These are phyloP conservation scores for Claviceps africana DNA, from an alignment of 2,329 filamentous ascomycete genomes.

Conservation along the genomic window DNA sequence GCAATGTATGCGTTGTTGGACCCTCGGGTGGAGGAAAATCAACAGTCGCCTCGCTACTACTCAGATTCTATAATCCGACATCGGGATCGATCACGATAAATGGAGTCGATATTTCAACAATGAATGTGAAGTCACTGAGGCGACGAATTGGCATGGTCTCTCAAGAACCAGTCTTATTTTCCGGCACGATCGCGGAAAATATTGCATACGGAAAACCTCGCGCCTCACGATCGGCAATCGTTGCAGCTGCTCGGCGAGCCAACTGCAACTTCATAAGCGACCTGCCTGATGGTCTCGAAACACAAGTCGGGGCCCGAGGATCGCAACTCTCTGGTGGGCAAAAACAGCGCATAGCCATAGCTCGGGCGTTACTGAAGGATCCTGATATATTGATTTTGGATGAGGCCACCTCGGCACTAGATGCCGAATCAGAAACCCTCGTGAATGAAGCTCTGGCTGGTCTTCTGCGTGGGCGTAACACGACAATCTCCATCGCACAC, in stretches of 20 bases:
- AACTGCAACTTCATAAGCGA: slow-evolving; percentile 96
- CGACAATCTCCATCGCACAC: slow-evolving; percentile 95
- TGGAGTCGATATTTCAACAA: slow-evolving; percentile 63
- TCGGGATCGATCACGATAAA: slow-evolving; percentile 68
- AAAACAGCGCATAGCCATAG: slow-evolving; percentile 96
- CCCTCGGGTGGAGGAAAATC: slow-evolving; percentile 94
- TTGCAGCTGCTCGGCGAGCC: slow-evolving; percentile 74
- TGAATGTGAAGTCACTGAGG: slow-evolving; percentile 89
- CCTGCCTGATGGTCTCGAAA: slow-evolving; percentile 91
- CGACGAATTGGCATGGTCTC: slow-evolving; percentile 89
- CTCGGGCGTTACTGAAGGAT: slow-evolving; percentile 82
- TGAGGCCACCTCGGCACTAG: slow-evolving; percentile 88
- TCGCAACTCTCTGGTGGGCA: slow-evolving; percentile 92
- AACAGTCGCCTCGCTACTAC: slow-evolving; percentile 79
- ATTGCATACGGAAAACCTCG: slow-evolving; percentile 80
- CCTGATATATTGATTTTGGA: slow-evolving; percentile 95
- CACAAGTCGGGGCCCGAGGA: slow-evolving; percentile 79
- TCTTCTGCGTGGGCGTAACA: slow-evolving; percentile 75
- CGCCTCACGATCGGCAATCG: slow-evolving; percentile 67
- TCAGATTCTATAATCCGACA: slow-evolving; percentile 82
- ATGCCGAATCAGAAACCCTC: slow-evolving; percentile 91
- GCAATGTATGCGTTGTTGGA: slow-evolving; percentile 91
- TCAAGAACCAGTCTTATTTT: slow-evolving; percentile 89
- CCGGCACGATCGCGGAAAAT: slow-evolving; percentile 71
- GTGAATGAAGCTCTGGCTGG: slow-evolving; percentile 80